Evolutionary conservation across 2,329 filamentous ascomycete species (phyloP).

Genomic region (Fusarium tuaranense): DNA sequence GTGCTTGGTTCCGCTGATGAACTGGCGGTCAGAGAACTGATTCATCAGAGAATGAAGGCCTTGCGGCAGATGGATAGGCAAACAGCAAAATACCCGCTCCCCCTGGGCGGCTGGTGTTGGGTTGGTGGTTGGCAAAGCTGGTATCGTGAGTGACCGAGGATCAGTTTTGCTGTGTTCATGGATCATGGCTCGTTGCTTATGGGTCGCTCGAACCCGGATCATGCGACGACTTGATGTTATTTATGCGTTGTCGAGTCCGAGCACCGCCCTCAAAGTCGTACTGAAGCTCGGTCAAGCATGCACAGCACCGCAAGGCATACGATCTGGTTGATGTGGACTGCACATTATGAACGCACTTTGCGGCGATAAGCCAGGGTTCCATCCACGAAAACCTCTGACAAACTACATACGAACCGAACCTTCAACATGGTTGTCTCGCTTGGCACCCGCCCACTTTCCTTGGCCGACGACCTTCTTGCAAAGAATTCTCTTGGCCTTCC

Average conservation of each 20-base stretch:
- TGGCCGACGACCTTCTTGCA: not conserved
- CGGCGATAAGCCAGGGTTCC: not conserved
- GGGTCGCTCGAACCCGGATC: slow-evolving; percentile 18
- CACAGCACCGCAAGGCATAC: slow-evolving; percentile 12
- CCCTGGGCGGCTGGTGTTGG: slow-evolving; percentile 22
- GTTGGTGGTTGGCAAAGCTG: slow-evolving; percentile 22
- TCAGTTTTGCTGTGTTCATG: slow-evolving; percentile 28
- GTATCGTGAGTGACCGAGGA: slow-evolving; percentile 11
- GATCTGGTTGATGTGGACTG: slow-evolving; percentile 12
- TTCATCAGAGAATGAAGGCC: slow-evolving; percentile 22
- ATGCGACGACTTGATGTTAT: slow-evolving; percentile 30
- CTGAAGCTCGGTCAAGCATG: slow-evolving; percentile 18
- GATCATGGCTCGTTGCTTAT: slow-evolving; percentile 27
- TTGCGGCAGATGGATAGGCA: slow-evolving; percentile 22
- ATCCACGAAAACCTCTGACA: not conserved
- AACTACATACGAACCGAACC: not conserved
- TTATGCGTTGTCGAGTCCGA: slow-evolving; percentile 15
- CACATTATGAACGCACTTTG: not conserved
- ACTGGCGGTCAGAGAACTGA: slow-evolving; percentile 60
- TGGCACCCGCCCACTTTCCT: slow-evolving; percentile 4
- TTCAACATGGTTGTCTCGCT: not conserved
- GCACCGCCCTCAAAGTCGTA: slow-evolving; percentile 3
- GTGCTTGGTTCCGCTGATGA: slow-evolving; percentile 47
- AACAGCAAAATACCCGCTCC: slow-evolving; percentile 19
- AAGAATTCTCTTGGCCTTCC: slow-evolving; percentile 18